These are phyloP conservation scores for Auriscalpium microsporum DNA, from an alignment of 768 basidiomycete species.

Conservation along the genomic window DNA sequence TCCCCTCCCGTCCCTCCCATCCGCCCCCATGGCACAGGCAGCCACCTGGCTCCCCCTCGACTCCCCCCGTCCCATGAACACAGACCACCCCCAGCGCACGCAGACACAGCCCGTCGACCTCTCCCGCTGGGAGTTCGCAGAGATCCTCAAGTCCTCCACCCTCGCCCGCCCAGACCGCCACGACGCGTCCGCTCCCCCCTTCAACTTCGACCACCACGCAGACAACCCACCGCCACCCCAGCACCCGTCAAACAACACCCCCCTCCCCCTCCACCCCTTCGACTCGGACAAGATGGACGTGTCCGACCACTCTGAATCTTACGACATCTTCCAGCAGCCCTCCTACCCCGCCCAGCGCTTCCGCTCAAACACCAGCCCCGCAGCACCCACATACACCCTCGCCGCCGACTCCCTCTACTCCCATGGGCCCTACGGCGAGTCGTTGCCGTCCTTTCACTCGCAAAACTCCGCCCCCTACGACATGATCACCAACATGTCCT, in stretches of 20 bases:
- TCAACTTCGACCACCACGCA: slow-evolving; percentile 38
- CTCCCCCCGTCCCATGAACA: slow-evolving; percentile 6
- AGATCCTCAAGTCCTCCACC: slow-evolving; percentile 36
- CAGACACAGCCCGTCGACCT: slow-evolving; percentile 28
- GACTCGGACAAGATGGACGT: slow-evolving; percentile 43
- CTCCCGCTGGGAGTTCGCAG: slow-evolving; percentile 33
- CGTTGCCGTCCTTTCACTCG: slow-evolving; percentile 47
- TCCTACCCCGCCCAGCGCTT: slow-evolving; percentile 45
- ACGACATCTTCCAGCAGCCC: slow-evolving; percentile 53
- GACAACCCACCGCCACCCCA: slow-evolving; percentile 46
- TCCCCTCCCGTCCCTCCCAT: slow-evolving; percentile 6
- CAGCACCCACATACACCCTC: slow-evolving; percentile 46
- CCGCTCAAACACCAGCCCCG: slow-evolving; percentile 64
- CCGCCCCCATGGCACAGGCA: slow-evolving; percentile 8
- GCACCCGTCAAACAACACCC: slow-evolving; percentile 22
- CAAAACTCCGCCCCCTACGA: slow-evolving; percentile 52
- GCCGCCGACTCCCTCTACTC: slow-evolving; percentile 51
- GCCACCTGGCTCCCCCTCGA: slow-evolving; percentile 10
- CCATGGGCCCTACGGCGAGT: slow-evolving; percentile 51
- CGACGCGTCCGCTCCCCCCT: slow-evolving; percentile 37
- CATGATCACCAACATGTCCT: slow-evolving; percentile 52
- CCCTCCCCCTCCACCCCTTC: slow-evolving; percentile 29
- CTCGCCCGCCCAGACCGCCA: slow-evolving; percentile 33
- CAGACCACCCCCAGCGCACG: slow-evolving; percentile 20
- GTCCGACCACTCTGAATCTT: slow-evolving; percentile 53